These are phyloP conservation scores for Butyriboletus loyo DNA, from an alignment of 768 basidiomycete genomes.

Conservation along the genomic window DNA sequence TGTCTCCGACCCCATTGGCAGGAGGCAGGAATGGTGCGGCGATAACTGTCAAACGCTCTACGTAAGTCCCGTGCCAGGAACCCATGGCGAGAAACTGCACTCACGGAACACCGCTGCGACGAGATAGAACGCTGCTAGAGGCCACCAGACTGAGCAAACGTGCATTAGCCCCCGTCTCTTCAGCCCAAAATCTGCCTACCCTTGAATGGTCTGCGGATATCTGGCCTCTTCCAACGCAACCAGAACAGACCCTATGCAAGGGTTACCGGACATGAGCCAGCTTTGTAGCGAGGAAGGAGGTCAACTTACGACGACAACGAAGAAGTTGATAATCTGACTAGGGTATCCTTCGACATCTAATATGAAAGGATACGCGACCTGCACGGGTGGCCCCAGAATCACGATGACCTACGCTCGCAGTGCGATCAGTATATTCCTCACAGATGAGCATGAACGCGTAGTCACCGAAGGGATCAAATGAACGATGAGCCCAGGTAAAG, in stretches of 20 bases:
- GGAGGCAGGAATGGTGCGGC: slow-evolving; percentile 55
- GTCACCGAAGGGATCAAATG: slow-evolving; percentile 52
- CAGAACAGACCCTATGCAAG: slow-evolving; percentile 49
- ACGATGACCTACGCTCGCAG: slow-evolving; percentile 41
- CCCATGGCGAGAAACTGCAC: slow-evolving; percentile 15
- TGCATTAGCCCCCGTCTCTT: background rate
- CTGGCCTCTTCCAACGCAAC: slow-evolving; percentile 49
- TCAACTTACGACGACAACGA: slow-evolving; percentile 49
- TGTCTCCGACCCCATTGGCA: slow-evolving; percentile 54
- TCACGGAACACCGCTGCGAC: slow-evolving; percentile 47
- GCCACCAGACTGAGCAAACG: slow-evolving; percentile 43
- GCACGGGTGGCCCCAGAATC: slow-evolving; percentile 51
- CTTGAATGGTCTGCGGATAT: slow-evolving; percentile 51
- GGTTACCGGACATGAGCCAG: background rate
- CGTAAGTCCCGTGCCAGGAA: background rate
- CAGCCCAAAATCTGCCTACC: slow-evolving; percentile 20
- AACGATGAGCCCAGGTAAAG: slow-evolving; percentile 53
- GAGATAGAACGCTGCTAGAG: slow-evolving; percentile 52
- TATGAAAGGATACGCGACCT: slow-evolving; percentile 58
- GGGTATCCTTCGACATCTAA: slow-evolving; percentile 53
- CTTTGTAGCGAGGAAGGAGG: background rate
- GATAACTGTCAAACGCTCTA: slow-evolving; percentile 36
- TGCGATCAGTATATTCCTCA: background rate
- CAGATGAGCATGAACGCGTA: background rate
- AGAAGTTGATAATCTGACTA: slow-evolving; percentile 52